Evolutionary conservation across 768 basidiomycete genomes (phyloP).

Genomic region (Suillus spraguei): DNA sequence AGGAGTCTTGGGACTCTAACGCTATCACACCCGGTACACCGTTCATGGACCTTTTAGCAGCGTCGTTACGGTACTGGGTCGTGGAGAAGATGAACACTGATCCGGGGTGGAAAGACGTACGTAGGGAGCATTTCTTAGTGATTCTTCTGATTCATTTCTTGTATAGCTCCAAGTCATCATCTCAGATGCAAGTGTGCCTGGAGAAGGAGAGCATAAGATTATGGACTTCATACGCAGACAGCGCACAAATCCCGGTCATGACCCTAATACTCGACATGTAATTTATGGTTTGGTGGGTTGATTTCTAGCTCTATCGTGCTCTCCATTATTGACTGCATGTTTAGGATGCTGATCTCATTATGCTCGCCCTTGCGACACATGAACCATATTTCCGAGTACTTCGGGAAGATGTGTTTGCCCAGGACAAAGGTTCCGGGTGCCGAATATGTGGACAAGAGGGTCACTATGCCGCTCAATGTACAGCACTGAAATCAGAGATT

Average conservation of each 20-base stretch:
- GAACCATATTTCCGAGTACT: conserved; percentile 98
- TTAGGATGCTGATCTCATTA: conserved; percentile 98
- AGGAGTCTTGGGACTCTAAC: conserved; percentile 95
- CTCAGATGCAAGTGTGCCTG: conserved; percentile 95
- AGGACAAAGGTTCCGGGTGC: conserved; percentile 79
- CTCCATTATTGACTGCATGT: conserved; percentile 17
- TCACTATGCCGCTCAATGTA: conserved; percentile 95
- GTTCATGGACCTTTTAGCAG: conserved; percentile 92
- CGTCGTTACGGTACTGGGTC: conserved; percentile 94
- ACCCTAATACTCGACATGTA: conserved; percentile 94
- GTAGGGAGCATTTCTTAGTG: conserved; percentile 24
- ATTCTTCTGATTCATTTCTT: background rate
- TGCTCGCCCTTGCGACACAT: conserved; percentile 97
- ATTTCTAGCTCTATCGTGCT: background rate
- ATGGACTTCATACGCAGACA: conserved; percentile 98
- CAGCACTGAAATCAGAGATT: conserved; percentile 70
- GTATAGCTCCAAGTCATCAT: conserved; percentile 90
- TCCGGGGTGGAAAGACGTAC: conserved; percentile 91
- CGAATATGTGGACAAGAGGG: conserved; percentile 94
- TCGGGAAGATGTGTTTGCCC: conserved; percentile 96
- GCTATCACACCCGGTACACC: conserved; percentile 99
- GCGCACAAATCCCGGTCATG: conserved; percentile 82
- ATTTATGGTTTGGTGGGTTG: conserved; percentile 90
- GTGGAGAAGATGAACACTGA: conserved; percentile 93
- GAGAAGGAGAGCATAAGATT: conserved; percentile 99